Evolutionary conservation across 2,329 filamentous ascomycete species (phyloP), one percentile per base, ranked within the genome.

Genomic region (Aureobasidium sp.): DNA sequence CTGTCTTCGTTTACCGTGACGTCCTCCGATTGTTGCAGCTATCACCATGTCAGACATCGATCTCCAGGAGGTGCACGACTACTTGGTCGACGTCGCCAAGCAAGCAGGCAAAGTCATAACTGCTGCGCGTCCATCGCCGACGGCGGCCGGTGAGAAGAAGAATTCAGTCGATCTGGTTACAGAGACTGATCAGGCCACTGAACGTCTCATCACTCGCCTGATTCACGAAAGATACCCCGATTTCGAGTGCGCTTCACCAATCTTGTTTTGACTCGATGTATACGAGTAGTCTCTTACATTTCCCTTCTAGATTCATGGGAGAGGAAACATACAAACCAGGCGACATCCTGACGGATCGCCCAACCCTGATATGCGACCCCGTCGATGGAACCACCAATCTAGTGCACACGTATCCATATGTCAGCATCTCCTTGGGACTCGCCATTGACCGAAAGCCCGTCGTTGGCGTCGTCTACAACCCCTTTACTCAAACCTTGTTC

Each of bases 351-450:
- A 87, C 84, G 0, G 73, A 80, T 34, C 81, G 81, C 17, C 89
- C 89, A 1, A 93, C 89, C 47, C 92, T 92, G 75, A 83, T 92
- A 70, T 86, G 89, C 67, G 89, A 93, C 72, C 89, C 89, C 48
- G 91, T 93, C 68, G 89, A 93, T 75, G 89, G 88, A 70, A 91
- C 84, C 7, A 90, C 87, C 56, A 92, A 92, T 79, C 91, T 93
- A 70, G 83, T 92, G 51, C 89, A 92, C 75, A 83, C 82, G 22
- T 87, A 90, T 75, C 87, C 88, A 5, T 82, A 85, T 68, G 88
- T 89, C 65, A 89, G 86, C 76, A 87, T 92, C 75, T 90, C 87
- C 12, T 84, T 93, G 37, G 89, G 89, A 49, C 81, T 93, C 62
- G 82, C 87, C 47, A 75, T 91, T 64, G 75, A 82, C 69, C 82